Percentiles rank a stretch among this genome's conserved stretches.
These are phyloP conservation scores for Quercus glauca DNA, from an alignment of 306 rosid genomes.

Conservation along the genomic window DNA sequence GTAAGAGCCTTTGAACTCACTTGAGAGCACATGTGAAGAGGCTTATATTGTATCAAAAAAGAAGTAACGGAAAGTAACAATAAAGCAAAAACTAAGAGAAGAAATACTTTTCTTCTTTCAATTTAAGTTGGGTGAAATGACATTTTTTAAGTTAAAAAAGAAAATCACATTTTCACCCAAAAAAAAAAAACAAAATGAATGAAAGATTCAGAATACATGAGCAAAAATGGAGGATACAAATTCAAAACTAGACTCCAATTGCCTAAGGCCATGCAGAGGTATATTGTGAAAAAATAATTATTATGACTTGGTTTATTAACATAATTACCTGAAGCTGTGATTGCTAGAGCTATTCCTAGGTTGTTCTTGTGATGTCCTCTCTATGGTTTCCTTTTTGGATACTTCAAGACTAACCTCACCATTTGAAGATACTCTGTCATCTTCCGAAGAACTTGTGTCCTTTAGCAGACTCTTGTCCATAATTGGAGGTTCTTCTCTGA, in stretches of 20 bases:
- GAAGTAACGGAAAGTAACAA: not conserved
- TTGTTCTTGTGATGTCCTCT: slow-evolving; percentile 32
- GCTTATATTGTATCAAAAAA: too few relatives aligned
- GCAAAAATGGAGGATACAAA: not conserved
- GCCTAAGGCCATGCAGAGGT: not conserved
- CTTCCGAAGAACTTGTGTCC: slow-evolving; percentile 34
- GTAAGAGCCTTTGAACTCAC: too few relatives aligned
- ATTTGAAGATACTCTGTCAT: slow-evolving; percentile 5
- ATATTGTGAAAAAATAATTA: not conserved
- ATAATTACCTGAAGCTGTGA: slow-evolving; percentile 49
- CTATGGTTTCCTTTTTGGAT: slow-evolving; percentile 18
- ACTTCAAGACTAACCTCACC: slow-evolving; percentile 21
- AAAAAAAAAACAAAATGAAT: not conserved
- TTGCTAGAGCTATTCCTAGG: slow-evolving; percentile 21
- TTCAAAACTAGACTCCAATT: not conserved
- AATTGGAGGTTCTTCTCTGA: slow-evolving; percentile 18
- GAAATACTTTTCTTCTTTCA: not conserved
- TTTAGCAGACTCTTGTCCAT: slow-evolving; percentile 22
- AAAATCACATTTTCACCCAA: not conserved
- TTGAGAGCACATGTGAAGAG: too few relatives aligned
- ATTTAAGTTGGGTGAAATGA: not conserved
- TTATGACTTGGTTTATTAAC: not conserved
- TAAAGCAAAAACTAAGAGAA: not conserved
- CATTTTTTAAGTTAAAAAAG: not conserved
- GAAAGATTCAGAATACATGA: not conserved